A percentile compares a stretch with the other conserved stretches of the same genome.
Conservation (phyloP, 371 early-diverging fungal species). For the Mortierella polycephala region DNA sequence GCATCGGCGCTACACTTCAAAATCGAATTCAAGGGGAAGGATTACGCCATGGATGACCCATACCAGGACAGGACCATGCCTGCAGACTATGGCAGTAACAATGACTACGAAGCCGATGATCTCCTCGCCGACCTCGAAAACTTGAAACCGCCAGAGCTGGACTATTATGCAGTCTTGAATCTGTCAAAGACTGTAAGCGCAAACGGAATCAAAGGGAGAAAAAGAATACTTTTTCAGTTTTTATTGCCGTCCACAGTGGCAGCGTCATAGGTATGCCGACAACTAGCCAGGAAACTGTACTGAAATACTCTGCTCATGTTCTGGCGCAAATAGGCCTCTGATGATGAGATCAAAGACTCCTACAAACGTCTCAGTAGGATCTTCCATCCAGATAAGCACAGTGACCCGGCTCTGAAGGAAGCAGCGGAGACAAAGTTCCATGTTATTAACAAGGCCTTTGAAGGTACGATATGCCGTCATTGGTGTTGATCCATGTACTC, state of each 20-base stretch:
- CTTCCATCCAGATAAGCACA: constrained; percentile 93
- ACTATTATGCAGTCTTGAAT: constrained; percentile 89
- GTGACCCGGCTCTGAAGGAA: constrained; percentile 59
- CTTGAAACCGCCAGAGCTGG: constrained; percentile 62
- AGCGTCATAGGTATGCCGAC: not conserved
- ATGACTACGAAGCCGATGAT: constrained; percentile 52
- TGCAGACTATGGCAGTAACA: constrained; percentile 26
- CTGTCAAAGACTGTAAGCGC: constrained; percentile 74
- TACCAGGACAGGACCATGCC: constrained; percentile 61
- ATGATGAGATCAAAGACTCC: constrained; percentile 87
- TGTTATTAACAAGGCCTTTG: constrained; percentile 87
- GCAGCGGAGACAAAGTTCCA: constrained; percentile 85
- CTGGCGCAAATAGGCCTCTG: constrained; percentile 69
- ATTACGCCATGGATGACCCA: constrained; percentile 58
- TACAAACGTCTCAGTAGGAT: constrained; percentile 84
- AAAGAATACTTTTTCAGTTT: too few species aligned
- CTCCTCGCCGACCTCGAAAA: constrained; percentile 59
- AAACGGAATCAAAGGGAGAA: too few species aligned
- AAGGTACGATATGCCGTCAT: constrained; percentile 61
- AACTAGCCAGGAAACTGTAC: not conserved
- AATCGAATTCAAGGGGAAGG: not conserved
- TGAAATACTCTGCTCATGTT: not conserved
- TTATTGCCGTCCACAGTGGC: too few species aligned
- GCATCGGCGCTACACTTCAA: too few species aligned
- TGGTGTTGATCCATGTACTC: not conserved